Evolutionary conservation across 2,329 filamentous ascomycete species (phyloP).

Genomic region (Colletotrichum trifolii): DNA sequence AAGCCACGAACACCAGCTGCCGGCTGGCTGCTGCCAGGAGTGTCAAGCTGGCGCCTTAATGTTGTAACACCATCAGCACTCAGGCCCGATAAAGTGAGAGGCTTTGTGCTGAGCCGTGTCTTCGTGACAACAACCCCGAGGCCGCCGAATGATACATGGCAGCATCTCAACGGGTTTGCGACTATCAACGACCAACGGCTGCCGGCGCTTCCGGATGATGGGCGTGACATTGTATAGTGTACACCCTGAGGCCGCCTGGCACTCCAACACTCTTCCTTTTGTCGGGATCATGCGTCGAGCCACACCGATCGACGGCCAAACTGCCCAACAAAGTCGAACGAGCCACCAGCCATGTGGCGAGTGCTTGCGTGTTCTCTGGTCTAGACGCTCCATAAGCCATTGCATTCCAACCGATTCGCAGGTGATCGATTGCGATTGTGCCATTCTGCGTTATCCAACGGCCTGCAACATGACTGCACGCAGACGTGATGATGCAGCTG

Average conservation of each 20-base stretch:
- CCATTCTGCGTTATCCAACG: too few relatives aligned
- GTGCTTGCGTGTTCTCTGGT: constrained; percentile 33
- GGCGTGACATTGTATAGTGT: constrained; percentile 10
- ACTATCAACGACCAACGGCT: constrained; percentile 4
- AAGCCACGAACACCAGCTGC: too few relatives aligned
- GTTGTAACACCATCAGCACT: too few relatives aligned
- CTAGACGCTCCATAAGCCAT: constrained; percentile 18
- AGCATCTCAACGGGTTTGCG: too few relatives aligned
- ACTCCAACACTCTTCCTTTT: not conserved
- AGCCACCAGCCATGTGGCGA: constrained; percentile 34
- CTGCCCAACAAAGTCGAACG: not conserved
- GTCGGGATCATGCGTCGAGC: constrained; percentile 18
- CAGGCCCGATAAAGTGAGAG: too few relatives aligned
- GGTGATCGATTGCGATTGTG: not conserved
- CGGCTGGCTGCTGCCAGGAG: too few relatives aligned
- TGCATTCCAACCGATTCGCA: not conserved
- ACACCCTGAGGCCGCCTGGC: constrained; percentile 26
- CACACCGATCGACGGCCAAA: constrained; percentile 26
- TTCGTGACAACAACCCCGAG: too few relatives aligned
- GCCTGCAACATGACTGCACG: too few relatives aligned
- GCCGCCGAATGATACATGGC: too few relatives aligned
- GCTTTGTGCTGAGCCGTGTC: too few relatives aligned
- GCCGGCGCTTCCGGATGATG: constrained; percentile 23
- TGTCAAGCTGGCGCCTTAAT: too few relatives aligned
- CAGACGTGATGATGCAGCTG: too few relatives aligned